Evolutionary conservation across 2,329 filamentous ascomycete species (phyloP), one percentile per base, ranked within the genome.

Genomic region (Talaromyces pinophilus): DNA sequence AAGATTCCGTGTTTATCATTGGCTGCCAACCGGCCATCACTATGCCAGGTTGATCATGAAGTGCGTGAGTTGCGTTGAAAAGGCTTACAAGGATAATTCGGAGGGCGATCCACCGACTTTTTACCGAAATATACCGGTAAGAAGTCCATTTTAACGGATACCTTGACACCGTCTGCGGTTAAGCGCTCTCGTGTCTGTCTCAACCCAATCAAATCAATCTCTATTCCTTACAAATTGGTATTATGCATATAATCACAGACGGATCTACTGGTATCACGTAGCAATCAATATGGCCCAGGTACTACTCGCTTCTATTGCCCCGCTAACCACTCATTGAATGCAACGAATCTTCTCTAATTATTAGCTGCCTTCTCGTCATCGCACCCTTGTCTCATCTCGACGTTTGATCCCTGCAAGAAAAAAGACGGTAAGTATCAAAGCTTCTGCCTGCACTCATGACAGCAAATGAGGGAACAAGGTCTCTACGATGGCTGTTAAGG

Each of bases 231-330:
- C 11, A 38, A 7, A 11, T 40, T 22, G 11, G n/a, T 40, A 25
- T 38, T 22, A 57, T 57, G 33, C 54, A 57, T 25, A 33, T 17
- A 40, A 57, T 55, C 52, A 55, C 52, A 38, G 10, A n/a, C 28
- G 25, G 30, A 55, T 55, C 52, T 55, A 55, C 52, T 55, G 30
- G n/a, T 55, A 55, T 55, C 52, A 55, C 52, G 10, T 35, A 35
- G 28, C 50, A 55, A 55, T 33, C 28, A 33, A 19, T 33, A 35
- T 35, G 13, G 25, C 25, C 13, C 11, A 25, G 11, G 22, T 19
- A 17, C 52, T 19, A 30, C 30, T 30, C 17, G 8, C 33, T 22
- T 40, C 10, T 57, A 22, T 57, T 2, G 10, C 54, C 33, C 54
- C 33, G 33, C 54, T 38, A 17, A 38, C 11, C 33, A 40, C 54